phyloP scores from a whole-genome alignment of 441 rosid species.

The Erodium trifolium region DNA sequence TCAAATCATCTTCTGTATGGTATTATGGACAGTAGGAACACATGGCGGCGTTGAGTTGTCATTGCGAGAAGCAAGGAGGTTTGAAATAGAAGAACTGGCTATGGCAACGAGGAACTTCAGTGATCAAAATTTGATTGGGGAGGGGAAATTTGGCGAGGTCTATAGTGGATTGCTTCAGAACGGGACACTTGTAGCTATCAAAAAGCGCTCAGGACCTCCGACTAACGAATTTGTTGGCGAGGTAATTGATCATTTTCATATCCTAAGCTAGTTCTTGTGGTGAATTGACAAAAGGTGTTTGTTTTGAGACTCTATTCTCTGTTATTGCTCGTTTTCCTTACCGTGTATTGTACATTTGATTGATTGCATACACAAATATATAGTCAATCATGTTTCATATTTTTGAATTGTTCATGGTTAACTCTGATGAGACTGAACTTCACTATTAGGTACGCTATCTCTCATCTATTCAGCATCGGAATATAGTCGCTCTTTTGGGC shows the following conservation, averaged over 20 bases:
- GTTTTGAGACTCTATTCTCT: background rate
- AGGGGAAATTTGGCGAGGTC: slow-evolving; percentile 62
- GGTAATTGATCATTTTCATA: slow-evolving; percentile 27
- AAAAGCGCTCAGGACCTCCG: slow-evolving; percentile 47
- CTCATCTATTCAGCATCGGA: slow-evolving; percentile 55
- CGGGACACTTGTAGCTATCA: slow-evolving; percentile 69
- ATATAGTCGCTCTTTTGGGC: slow-evolving; percentile 60
- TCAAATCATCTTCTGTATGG: slow-evolving; percentile 9
- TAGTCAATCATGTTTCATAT: background rate
- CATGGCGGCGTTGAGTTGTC: slow-evolving; percentile 46
- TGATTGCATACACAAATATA: background rate
- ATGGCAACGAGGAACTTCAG: slow-evolving; percentile 56
- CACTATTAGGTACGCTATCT: slow-evolving; percentile 47
- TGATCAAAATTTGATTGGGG: slow-evolving; percentile 52
- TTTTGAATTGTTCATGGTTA: background rate
- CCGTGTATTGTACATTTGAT: background rate
- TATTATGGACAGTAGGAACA: slow-evolving; percentile 39
- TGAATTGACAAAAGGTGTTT: too few relatives aligned
- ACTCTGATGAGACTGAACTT: slow-evolving; percentile 13
- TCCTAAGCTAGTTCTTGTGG: background rate
- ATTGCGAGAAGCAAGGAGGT: slow-evolving; percentile 48
- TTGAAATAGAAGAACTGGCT: slow-evolving; percentile 60
- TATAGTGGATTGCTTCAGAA: slow-evolving; percentile 70
- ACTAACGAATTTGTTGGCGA: slow-evolving; percentile 52
- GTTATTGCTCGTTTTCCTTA: too few relatives aligned